Evolutionary conservation across 73 alveolate genomes (phyloP), one percentile per base, ranked within the genome.

Genomic region (Paramecium sonneborni): DNA sequence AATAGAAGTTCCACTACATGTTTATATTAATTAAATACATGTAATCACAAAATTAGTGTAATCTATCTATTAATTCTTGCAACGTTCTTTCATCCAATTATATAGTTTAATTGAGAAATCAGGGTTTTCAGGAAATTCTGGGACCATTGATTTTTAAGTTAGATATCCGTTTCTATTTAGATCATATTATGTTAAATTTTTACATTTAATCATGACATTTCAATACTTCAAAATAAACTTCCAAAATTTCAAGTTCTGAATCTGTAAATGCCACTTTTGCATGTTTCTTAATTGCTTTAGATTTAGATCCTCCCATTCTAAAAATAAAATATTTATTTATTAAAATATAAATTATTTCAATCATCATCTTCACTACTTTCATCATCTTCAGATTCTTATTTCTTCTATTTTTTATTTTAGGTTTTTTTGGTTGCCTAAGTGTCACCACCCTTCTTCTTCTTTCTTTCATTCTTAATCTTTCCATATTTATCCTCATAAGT

Each of bases 241-340:
- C 90, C 14, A 79, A 18, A 18, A 79, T 62, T 6, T 79, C 76
- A 11, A 79, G 55, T 79, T 79, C 90, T 23, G 44, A 24, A 44
- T 79, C 90, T 79, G 76, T 23, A 18, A 79, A 79, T 39, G 90
- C 90, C 21, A 79, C 74, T 20, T 79, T 79, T 12, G 90, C 74
- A 43, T 79, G 90, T 7, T 79, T 43, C 28, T 79, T 79, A 10
- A 79, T 79, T 5, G 44, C 24, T 14, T 79, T 79, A 10, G 90
- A 79, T 79, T 79, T 79, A 1, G 90, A 79, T 79, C 90, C 76
- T 79, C 90, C 90, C 90, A 79, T 79, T 76, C 15, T 35, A 34
- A 34, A 12, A 35, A 18, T 52, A 52, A 52, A 44, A 52, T 52
- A 52, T 52, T 52, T 52, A 35, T 34, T 35, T 34, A 34, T 72